Evolutionary conservation across 345 rosid species (phyloP).

Genomic region (Reutealis trisperma): DNA sequence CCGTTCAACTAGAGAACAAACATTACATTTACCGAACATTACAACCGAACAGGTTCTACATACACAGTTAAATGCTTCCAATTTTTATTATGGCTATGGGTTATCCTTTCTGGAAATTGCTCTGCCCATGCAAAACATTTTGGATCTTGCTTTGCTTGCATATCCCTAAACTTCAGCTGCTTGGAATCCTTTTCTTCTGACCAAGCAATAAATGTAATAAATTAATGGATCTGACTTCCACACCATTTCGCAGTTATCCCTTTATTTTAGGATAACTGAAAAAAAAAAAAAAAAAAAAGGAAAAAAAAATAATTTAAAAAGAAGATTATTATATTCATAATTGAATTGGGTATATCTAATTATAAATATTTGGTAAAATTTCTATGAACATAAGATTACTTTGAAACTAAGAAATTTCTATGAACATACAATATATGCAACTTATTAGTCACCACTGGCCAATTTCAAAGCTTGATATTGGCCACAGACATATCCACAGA

Average conservation of each 20-base stretch:
- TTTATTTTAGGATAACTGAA: neutral
- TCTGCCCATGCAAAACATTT: neutral
- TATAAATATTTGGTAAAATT: no score
- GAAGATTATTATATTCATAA: no score
- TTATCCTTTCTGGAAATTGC: no score
- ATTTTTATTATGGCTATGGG: no score
- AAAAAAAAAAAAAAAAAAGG: no score
- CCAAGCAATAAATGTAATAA: neutral
- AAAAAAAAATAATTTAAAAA: no score
- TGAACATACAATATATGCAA: neutral
- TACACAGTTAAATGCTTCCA: no score
- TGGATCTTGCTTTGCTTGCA: neutral
- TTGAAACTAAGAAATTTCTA: no score
- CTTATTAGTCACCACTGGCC: neutral
- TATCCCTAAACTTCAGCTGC: neutral
- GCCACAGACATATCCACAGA: neutral
- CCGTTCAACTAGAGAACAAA: no score
- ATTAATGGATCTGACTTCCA: constrained; percentile 10
- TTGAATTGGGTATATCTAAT: no score
- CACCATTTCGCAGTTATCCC: neutral
- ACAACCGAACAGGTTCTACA: no score
- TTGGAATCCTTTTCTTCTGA: neutral
- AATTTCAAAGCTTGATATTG: neutral
- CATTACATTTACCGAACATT: no score
- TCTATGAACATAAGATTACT: neutral